phyloP scores from a whole-genome alignment of 2,329 filamentous ascomycete genomes.

The Colletotrichum siamense region DNA sequence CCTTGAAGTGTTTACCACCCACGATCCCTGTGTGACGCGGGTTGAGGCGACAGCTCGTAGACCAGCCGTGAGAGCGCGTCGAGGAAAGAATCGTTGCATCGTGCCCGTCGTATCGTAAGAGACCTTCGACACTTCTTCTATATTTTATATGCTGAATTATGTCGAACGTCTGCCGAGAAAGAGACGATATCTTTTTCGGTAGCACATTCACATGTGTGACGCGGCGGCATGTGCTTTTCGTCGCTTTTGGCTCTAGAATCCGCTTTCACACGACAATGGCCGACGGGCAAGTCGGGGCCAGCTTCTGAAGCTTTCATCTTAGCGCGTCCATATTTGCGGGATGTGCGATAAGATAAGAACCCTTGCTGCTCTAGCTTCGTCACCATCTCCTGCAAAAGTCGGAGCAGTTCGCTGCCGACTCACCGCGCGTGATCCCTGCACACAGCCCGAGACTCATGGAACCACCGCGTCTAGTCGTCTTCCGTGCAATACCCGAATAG shows the following conservation, averaged over 20 bases:
- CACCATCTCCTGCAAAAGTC: background rate
- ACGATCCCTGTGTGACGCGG: background rate
- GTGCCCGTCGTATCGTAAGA: background rate
- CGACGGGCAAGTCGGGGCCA: background rate
- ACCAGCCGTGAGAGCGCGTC: background rate
- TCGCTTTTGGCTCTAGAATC: background rate
- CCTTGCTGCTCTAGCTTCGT: background rate
- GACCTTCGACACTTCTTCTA: background rate
- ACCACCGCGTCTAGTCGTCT: background rate
- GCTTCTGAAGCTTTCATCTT: background rate
- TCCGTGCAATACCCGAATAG: background rate
- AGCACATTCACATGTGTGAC: slow-evolving; percentile 1
- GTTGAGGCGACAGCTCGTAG: background rate
- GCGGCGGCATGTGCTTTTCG: background rate
- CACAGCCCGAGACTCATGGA: background rate
- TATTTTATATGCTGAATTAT: background rate
- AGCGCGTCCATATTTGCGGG: background rate
- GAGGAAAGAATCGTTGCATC: slow-evolving; percentile 4
- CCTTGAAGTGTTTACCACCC: slow-evolving; percentile 5
- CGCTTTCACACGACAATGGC: background rate
- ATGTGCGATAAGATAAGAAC: slow-evolving; percentile 12
- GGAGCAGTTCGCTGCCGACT: slow-evolving; percentile 6
- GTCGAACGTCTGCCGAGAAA: background rate
- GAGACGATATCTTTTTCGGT: background rate
- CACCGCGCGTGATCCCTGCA: slow-evolving; percentile 2